Percentiles rank a stretch among this genome's conserved stretches.
Conservation (phyloP, 345 rosid genomes). For the Xanthoceras sorbifolium region DNA sequence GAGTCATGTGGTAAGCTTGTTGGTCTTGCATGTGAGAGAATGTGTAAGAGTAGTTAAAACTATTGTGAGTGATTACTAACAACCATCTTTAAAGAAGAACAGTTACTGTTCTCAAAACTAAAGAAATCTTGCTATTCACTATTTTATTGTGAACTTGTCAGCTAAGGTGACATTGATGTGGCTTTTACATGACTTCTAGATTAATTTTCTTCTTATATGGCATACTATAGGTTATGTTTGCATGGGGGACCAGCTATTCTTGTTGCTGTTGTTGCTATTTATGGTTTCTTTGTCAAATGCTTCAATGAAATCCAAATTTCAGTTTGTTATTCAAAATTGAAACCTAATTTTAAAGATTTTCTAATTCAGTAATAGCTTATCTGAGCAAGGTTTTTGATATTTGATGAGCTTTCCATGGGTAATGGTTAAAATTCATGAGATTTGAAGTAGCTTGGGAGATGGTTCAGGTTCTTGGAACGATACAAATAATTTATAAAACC, state of each 20-base stretch:
- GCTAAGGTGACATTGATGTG: background rate
- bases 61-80: background rate
- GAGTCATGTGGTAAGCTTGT: background rate
- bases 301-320: background rate
- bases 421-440: constrained; percentile 6
- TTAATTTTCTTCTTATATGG: background rate
- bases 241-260: background rate
- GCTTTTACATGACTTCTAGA: background rate
- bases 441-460: constrained; percentile 8
- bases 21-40: too few relatives aligned
- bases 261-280: background rate
- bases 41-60: background rate
- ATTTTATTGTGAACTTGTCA: background rate
- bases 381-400: background rate
- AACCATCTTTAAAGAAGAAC: too few relatives aligned
- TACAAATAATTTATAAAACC: background rate
- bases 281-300: background rate
- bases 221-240: background rate
- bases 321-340: background rate
- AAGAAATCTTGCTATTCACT: background rate
- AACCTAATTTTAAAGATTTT: background rate
- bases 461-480: background rate
- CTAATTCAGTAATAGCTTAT: background rate
- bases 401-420: background rate
- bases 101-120: too few relatives aligned